phyloP scores from a whole-genome alignment of 768 basidiomycete species.

The Phanerochaete carnosa region DNA sequence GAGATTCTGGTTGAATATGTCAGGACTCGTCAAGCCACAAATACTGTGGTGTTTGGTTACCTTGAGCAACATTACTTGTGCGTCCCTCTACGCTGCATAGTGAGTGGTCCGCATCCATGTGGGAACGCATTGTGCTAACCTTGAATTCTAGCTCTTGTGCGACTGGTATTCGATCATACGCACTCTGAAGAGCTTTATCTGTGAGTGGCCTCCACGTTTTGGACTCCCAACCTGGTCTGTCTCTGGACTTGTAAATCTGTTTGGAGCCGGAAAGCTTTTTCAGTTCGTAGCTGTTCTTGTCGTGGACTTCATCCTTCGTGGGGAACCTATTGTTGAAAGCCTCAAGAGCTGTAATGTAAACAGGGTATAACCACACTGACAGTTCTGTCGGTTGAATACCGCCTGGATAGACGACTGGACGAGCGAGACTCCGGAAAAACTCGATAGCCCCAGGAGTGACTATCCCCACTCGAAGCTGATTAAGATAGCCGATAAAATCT shows the following conservation, averaged over 20 bases:
- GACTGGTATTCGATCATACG: not conserved
- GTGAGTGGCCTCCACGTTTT: not conserved
- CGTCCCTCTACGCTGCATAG: slow-evolving; percentile 48
- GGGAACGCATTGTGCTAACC: slow-evolving; percentile 25
- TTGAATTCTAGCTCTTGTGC: slow-evolving; percentile 26
- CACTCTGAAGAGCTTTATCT: not conserved
- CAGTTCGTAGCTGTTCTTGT: not conserved
- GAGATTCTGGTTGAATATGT: no score
- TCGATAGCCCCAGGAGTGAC: slow-evolving; percentile 40
- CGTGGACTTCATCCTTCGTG: not conserved
- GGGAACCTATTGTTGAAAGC: not conserved
- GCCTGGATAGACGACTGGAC: slow-evolving; percentile 59
- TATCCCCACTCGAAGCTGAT: slow-evolving; percentile 76
- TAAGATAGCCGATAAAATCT: slow-evolving; percentile 78
- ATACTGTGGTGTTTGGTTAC: no score
- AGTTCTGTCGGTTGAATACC: slow-evolving; percentile 80
- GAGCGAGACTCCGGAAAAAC: slow-evolving; percentile 52
- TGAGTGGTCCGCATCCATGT: not conserved
- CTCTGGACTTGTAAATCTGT: slow-evolving; percentile 33
- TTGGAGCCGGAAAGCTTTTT: slow-evolving; percentile 19
- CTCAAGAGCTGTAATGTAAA: not conserved
- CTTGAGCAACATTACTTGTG: slow-evolving; percentile 85
- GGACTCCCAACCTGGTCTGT: not conserved
- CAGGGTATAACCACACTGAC: slow-evolving; percentile 34
- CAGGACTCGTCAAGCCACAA: no score